These are phyloP conservation scores for Colletotrichum sp. DNA, from an alignment of 2,329 filamentous ascomycete genomes.

Conservation along the genomic window DNA sequence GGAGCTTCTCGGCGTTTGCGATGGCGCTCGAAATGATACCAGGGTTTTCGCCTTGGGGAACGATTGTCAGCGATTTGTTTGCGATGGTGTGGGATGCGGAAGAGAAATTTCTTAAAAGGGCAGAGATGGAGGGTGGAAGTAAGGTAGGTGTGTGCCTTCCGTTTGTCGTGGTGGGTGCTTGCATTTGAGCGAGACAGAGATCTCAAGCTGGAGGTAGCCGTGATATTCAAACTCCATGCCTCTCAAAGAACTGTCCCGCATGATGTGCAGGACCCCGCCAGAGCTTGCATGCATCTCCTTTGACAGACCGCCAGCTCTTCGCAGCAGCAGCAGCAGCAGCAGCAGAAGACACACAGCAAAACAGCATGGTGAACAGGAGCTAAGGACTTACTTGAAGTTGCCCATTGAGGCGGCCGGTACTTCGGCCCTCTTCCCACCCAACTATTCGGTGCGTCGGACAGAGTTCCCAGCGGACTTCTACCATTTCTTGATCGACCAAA, in stretches of 20 bases:
- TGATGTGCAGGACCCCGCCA: not conserved
- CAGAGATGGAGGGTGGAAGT: not conserved
- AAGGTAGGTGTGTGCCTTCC: not conserved
- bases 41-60: conserved; percentile 48
- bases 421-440: conserved; percentile 58
- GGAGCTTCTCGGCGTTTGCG: conserved; percentile 80
- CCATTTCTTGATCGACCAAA: conserved; percentile 72
- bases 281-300: not conserved
- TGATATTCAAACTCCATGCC: not conserved
- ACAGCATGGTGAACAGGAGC: not conserved
- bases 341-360: not conserved
- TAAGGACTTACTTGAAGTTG: conserved; percentile 49
- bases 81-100: not conserved
- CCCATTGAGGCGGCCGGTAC: conserved; percentile 48
- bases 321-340: not conserved
- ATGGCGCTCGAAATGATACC: conserved; percentile 94
- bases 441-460: conserved; percentile 62
- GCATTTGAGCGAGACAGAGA: not conserved
- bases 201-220: not conserved
- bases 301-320: not conserved
- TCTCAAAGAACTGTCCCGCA: not conserved
- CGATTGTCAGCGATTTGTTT: conserved; percentile 18
- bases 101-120: not conserved
- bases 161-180: not conserved
- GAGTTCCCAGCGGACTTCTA: conserved; percentile 65